Evolutionary conservation across 2,329 filamentous ascomycete species (phyloP), one percentile per base, ranked within the genome.

Genomic region (Claviceps humidiphila): DNA sequence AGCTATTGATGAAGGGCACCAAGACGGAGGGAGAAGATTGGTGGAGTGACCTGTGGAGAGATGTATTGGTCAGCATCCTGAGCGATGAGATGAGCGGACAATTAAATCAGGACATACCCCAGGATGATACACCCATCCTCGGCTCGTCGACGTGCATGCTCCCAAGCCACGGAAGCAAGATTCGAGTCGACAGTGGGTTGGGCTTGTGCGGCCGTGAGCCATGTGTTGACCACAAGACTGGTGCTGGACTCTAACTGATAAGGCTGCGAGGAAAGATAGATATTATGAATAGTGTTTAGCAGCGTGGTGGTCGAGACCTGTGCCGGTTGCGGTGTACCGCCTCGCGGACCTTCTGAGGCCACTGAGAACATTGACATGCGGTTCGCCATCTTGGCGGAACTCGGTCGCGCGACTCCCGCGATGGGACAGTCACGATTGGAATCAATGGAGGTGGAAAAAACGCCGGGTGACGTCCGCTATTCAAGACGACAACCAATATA

Each of bases 71-170:
- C 58, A 60, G 58, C 47, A 49, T 30, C 34, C 14, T 14, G 46
- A 22, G 45, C 3, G 13, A 38, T 17, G 3, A 37, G 24, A 39
- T 6, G 26, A 4, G 34, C 11, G 45, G 34, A 9, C 13, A 50
- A 0, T 20, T 30, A 6, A 37, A 1, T 37, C 30, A 11, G 13
- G 50, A 69, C 82, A 59, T 75, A 95, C 89, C 87, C 86, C 59
- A 98, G 71, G 51, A 97, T 76, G 57, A 98, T 86, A 64, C 90
- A 96, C 16, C 89, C 90, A 71, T 98, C 93, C 67, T 98, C 93
- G 43, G 93, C 93, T 71, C 93, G 81, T 56, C 93, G 82, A 59
- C 91, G 81, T 53, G 93, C 91, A 74, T 98, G 93, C 71, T 98
- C 93, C 91, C 93, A 98, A 2, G 90, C 89, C 65, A 88, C 81